These are phyloP conservation scores for Centrapalus pauciflorus DNA, from an alignment of 129 eudicot species.

Conservation along the genomic window DNA sequence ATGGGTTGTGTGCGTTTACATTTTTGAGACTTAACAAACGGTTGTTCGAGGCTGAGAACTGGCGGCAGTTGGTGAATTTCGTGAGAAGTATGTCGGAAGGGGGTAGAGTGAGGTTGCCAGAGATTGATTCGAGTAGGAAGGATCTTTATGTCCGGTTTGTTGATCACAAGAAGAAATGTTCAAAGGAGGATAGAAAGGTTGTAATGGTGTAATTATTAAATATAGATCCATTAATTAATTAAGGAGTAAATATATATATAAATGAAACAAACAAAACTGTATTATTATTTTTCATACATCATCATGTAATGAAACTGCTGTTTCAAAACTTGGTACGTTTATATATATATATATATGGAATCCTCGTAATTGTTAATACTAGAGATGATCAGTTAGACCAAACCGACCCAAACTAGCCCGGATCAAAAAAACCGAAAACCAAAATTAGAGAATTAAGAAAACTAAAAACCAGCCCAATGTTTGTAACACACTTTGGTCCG, in stretches of 20 bases:
- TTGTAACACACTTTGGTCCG: too few species aligned
- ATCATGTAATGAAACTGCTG: conserved; percentile 3
- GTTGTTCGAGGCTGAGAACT: conserved; percentile 77
- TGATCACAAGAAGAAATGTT: conserved; percentile 17
- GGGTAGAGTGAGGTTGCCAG: conserved; percentile 49
- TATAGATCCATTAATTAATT: neutral
- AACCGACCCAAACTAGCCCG: too few species aligned
- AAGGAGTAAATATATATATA: conserved; percentile 8
- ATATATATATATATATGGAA: neutral
- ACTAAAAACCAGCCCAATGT: too few species aligned
- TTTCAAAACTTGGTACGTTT: neutral
- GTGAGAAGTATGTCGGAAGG: conserved; percentile 84
- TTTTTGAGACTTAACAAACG: conserved; percentile 71
- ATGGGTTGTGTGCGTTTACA: conserved; percentile 75
- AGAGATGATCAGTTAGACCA: too few species aligned
- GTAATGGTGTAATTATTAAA: conserved; percentile 38
- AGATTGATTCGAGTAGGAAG: conserved; percentile 47
- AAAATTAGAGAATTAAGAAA: too few species aligned
- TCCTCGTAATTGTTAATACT: neutral
- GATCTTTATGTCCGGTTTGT: conserved; percentile 78
- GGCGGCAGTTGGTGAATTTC: conserved; percentile 77
- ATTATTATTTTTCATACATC: conserved; percentile 5
- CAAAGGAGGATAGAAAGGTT: conserved; percentile 34
- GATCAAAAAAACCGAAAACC: too few species aligned
- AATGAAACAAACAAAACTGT: neutral